phyloP scores from a whole-genome alignment of 257 asterid genomes.

The Nicotiana tabacum region DNA sequence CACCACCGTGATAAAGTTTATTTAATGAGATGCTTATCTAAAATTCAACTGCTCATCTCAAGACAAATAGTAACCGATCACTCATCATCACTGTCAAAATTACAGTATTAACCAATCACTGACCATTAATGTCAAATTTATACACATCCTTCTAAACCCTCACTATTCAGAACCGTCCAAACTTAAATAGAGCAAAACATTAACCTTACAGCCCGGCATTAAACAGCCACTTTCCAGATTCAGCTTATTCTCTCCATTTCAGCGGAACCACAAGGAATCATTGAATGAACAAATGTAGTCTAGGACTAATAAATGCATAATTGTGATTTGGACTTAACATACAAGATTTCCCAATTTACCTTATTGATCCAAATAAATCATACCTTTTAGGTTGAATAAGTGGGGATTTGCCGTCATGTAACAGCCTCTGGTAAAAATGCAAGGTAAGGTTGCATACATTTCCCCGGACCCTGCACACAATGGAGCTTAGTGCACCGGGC shows the following conservation, averaged over 20 bases:
- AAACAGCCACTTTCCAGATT: background rate
- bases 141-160: background rate
- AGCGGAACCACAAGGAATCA: background rate
- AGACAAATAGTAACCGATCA: background rate
- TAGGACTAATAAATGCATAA: background rate
- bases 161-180: background rate
- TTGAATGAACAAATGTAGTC: background rate
- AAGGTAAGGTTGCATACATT: too few relatives aligned
- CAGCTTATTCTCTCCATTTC: slow-evolving; percentile 1
- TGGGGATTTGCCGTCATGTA: background rate
- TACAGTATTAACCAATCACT: background rate
- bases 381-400: background rate
- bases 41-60: background rate
- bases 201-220: background rate
- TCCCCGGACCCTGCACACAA: too few relatives aligned
- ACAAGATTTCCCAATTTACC: background rate
- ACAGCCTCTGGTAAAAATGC: too few relatives aligned
- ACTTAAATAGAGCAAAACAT: background rate
- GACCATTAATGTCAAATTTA: background rate
- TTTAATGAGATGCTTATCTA: background rate
- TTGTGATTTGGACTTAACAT: background rate
- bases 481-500: too few relatives aligned
- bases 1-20: background rate
- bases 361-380: background rate
- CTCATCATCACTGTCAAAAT: background rate